phyloP scores from a whole-genome alignment of 108 stramenopile species.

The Fragilariopsis cylindrus region DNA sequence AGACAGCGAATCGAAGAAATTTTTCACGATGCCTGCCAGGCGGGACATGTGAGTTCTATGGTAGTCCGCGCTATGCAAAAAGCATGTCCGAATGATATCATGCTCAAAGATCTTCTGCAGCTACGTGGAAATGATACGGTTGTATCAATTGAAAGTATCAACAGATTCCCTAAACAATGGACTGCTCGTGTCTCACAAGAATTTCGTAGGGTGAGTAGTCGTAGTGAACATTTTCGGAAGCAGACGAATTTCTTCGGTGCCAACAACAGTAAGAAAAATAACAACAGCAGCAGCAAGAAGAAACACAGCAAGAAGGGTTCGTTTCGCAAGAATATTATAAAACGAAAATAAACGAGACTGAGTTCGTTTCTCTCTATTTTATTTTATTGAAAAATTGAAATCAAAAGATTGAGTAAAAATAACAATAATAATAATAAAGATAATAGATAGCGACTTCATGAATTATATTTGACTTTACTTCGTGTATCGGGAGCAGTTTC shows the following conservation, averaged over 20 bases:
- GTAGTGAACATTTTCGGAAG: constrained; percentile 9
- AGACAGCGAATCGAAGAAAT: constrained; percentile 34
- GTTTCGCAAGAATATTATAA: not conserved
- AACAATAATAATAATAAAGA: not conserved
- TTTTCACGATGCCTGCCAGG: constrained; percentile 43
- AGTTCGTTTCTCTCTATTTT: too few species aligned
- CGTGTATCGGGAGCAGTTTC: constrained; percentile 21
- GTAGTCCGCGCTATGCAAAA: constrained; percentile 36
- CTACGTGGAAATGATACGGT: constrained; percentile 10
- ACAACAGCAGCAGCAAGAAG: not conserved
- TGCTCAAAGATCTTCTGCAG: constrained; percentile 22
- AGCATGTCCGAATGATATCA: constrained; percentile 23
- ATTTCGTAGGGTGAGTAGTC: constrained; percentile 17
- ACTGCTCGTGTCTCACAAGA: constrained; percentile 22
- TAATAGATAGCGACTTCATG: not conserved
- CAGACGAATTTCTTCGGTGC: constrained; percentile 9
- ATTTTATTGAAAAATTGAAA: not conserved
- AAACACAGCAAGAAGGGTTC: not conserved
- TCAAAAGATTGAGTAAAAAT: not conserved
- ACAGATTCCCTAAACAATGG: constrained; percentile 35
- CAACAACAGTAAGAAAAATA: constrained; percentile 1
- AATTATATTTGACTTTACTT: constrained; percentile 7
- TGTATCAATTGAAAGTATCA: constrained; percentile 23
- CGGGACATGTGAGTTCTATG: constrained; percentile 42
- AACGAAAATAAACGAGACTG: too few species aligned